A percentile compares a stretch with the other conserved stretches of the same genome.
Evolutionary conservation across 2,329 filamentous ascomycete genomes (phyloP).

Genomic region (Cladosporium austrohemisphaericum): DNA sequence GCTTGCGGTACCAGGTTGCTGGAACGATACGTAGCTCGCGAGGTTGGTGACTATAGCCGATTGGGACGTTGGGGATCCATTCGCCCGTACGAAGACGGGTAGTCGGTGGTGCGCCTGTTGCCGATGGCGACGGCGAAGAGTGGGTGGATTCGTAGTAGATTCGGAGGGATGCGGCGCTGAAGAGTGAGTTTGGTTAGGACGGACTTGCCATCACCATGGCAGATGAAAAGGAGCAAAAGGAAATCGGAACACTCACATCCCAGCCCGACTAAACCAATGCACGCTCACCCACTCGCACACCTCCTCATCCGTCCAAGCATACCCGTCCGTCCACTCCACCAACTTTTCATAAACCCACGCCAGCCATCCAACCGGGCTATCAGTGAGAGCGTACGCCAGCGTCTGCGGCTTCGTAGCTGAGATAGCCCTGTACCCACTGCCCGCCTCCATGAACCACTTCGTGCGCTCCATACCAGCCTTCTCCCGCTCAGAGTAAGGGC

Average conservation of each 20-base stretch:
- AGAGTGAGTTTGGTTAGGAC: neutral
- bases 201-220: neutral
- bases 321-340: slow-evolving; percentile 11
- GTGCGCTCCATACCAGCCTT: slow-evolving; percentile 47
- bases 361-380: slow-evolving; percentile 65
- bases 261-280: slow-evolving; percentile 13
- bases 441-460: slow-evolving; percentile 52
- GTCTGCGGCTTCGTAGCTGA: slow-evolving; percentile 54
- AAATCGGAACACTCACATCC: neutral
- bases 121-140: neutral
- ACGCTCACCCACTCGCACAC: slow-evolving; percentile 11
- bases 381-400: slow-evolving; percentile 61
- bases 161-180: slow-evolving; percentile 12
- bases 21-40: slow-evolving; percentile 12
- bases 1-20: slow-evolving; percentile 10
- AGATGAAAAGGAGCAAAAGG: neutral
- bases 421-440: slow-evolving; percentile 47
- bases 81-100: slow-evolving; percentile 7
- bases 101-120: neutral
- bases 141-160: slow-evolving; percentile 16
- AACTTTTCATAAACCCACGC: slow-evolving; percentile 67
- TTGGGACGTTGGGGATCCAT: slow-evolving; percentile 7
- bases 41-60: slow-evolving; percentile 11
- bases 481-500: slow-evolving; percentile 50
- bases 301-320: slow-evolving; percentile 15